phyloP scores from a whole-genome alignment of 345 rosid species.

The Geranium brycei region DNA sequence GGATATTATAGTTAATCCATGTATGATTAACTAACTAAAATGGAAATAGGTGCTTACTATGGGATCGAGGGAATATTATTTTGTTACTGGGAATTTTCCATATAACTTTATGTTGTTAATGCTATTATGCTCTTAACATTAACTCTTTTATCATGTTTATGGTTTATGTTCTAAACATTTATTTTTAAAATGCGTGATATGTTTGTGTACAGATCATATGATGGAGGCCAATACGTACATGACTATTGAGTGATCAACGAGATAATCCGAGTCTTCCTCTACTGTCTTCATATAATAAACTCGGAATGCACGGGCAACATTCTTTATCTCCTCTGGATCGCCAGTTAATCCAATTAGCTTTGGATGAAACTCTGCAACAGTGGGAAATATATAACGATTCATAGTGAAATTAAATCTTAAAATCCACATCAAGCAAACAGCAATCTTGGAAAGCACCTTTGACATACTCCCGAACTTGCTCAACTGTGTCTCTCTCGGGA shows the following conservation, averaged over 20 bases:
- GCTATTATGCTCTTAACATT: too few relatives aligned
- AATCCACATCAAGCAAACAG: neutral
- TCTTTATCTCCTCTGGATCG: slow-evolving; percentile 55
- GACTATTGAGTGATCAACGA: slow-evolving; percentile 95
- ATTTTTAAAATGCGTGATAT: neutral
- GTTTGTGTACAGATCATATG: neutral
- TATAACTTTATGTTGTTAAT: too few relatives aligned
- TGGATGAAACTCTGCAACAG: slow-evolving; percentile 70
- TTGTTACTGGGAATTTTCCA: too few relatives aligned
- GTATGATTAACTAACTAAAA: too few relatives aligned
- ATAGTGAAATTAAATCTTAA: neutral
- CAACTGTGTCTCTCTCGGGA: slow-evolving; percentile 90
- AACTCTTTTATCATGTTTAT: too few relatives aligned
- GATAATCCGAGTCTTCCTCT: slow-evolving; percentile 96
- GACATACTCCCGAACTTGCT: slow-evolving; percentile 86
- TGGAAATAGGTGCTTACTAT: too few relatives aligned
- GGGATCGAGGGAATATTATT: too few relatives aligned
- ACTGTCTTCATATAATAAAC: slow-evolving; percentile 94
- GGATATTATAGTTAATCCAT: too few relatives aligned
- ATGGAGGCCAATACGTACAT: slow-evolving; percentile 35
- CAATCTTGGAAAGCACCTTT: slow-evolving; percentile 36
- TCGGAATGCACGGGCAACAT: slow-evolving; percentile 81
- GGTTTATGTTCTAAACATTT: too few relatives aligned
- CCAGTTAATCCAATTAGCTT: slow-evolving; percentile 82
- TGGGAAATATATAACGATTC: neutral